phyloP scores from a whole-genome alignment of 2,329 filamentous ascomycete genomes.

The Talaromyces sp. region DNA sequence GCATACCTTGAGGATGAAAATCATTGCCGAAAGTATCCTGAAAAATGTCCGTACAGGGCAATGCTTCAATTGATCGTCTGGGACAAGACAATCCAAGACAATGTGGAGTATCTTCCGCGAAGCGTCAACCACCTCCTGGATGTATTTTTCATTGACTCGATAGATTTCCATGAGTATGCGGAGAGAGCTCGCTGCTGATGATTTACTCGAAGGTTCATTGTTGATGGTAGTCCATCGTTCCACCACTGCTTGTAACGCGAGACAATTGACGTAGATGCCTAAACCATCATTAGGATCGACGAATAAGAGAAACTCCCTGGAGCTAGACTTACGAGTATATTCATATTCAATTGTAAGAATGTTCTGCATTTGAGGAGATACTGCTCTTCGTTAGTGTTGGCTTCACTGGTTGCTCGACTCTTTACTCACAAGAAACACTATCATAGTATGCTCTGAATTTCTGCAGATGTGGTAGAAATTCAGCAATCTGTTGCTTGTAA shows the following conservation, averaged over 20 bases:
- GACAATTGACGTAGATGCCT: conserved; percentile 81
- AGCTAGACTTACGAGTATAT: conserved; percentile 74
- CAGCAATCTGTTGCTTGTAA: conserved; percentile 76
- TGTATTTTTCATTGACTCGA: conserved; percentile 60
- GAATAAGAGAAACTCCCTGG: neutral
- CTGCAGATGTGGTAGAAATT: conserved; percentile 74
- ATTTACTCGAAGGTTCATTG: conserved; percentile 35
- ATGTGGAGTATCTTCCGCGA: conserved; percentile 60
- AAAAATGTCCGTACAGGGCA: conserved; percentile 65
- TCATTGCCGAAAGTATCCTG: conserved; percentile 63
- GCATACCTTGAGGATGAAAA: conserved; percentile 61
- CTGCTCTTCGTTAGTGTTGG: conserved; percentile 32
- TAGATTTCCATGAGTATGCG: conserved; percentile 48
- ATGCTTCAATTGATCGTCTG: conserved; percentile 59
- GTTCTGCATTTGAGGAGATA: conserved; percentile 61
- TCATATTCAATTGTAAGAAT: conserved; percentile 94
- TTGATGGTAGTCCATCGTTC: conserved; percentile 80
- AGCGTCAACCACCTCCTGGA: conserved; percentile 62
- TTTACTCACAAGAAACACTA: conserved; percentile 58
- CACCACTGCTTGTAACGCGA: conserved; percentile 91
- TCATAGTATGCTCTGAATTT: conserved; percentile 84
- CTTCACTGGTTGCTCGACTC: neutral
- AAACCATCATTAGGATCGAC: conserved; percentile 22
- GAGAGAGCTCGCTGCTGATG: conserved; percentile 37
- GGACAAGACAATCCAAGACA: conserved; percentile 59